phyloP scores from a whole-genome alignment of 2,329 filamentous ascomycete species.

The Aspergillus sp. region DNA sequence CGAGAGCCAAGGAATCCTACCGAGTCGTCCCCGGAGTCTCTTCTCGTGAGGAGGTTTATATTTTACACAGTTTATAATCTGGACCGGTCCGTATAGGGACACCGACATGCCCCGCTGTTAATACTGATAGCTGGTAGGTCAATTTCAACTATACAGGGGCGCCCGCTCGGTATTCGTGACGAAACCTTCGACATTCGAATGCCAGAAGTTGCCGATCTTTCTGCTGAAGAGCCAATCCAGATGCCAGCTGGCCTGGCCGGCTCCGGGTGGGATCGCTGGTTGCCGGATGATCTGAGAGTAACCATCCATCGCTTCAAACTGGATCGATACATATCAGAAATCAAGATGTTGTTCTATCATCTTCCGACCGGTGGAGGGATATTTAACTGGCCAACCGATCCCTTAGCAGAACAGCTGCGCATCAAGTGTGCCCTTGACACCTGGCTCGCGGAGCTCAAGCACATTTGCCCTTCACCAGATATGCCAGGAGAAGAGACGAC shows the following conservation, averaged over 20 bases:
- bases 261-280: background rate
- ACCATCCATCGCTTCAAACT: slow-evolving; percentile 34
- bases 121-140: slow-evolving; percentile 24
- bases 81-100: slow-evolving; percentile 32
- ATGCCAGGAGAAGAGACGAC: background rate
- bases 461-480: background rate
- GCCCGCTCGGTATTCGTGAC: slow-evolving; percentile 43
- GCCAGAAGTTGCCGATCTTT: slow-evolving; percentile 22
- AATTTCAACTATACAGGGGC: slow-evolving; percentile 44
- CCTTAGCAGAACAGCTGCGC: slow-evolving; percentile 21
- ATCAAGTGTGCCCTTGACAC: slow-evolving; percentile 29
- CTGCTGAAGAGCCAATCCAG: background rate
- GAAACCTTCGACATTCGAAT: slow-evolving; percentile 43
- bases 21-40: slow-evolving; percentile 16
- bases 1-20: slow-evolving; percentile 30
- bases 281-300: slow-evolving; percentile 21
- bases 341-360: slow-evolving; percentile 35
- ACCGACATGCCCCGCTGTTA: slow-evolving; percentile 3
- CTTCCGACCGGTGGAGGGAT: slow-evolving; percentile 23
- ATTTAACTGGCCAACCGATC: slow-evolving; percentile 28
- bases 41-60: slow-evolving; percentile 29
- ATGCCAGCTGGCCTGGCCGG: background rate
- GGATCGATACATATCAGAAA: slow-evolving; percentile 32
- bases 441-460: slow-evolving; percentile 24
- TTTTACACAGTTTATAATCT: slow-evolving; percentile 45